These are phyloP conservation scores for Trichoderma polysporum DNA, from an alignment of 2,329 filamentous ascomycete species.

Conservation along the genomic window DNA sequence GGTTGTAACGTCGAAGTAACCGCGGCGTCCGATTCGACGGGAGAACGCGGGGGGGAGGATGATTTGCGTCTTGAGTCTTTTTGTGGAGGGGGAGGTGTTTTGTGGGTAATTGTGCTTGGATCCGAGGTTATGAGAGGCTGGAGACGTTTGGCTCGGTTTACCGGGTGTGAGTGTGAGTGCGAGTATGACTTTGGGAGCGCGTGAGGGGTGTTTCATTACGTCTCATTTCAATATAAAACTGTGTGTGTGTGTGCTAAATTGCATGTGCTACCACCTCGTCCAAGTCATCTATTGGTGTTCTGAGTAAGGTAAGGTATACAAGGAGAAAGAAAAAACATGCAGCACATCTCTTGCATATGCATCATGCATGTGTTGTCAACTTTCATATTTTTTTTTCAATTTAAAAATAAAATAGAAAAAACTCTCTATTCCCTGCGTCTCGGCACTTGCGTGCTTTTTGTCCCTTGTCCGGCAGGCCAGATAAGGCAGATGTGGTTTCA, in stretches of 20 bases:
- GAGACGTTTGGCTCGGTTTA: background rate
- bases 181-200: background rate
- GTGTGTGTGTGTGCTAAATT: no score
- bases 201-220: background rate
- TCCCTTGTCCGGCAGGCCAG: background rate
- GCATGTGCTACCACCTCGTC: no score
- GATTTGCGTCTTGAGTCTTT: background rate
- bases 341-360: background rate
- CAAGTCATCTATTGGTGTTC: no score
- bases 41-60: constrained; percentile 13
- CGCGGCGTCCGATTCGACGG: constrained; percentile 19
- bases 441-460: background rate
- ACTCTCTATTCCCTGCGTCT: background rate
- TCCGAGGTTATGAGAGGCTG: constrained; percentile 13
- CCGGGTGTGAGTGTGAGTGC: background rate
- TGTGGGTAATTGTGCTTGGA: background rate
- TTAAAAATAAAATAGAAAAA: background rate
- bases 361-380: background rate
- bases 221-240: background rate
- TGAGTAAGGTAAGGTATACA: no score
- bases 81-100: background rate
- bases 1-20: background rate
- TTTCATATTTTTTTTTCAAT: background rate
- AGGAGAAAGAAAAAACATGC: no score
- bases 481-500: background rate